A percentile compares a stretch with the other conserved stretches of the same genome.
These are phyloP conservation scores for Colletotrichum sp. DNA, from an alignment of 2,329 filamentous ascomycete species.

Conservation along the genomic window DNA sequence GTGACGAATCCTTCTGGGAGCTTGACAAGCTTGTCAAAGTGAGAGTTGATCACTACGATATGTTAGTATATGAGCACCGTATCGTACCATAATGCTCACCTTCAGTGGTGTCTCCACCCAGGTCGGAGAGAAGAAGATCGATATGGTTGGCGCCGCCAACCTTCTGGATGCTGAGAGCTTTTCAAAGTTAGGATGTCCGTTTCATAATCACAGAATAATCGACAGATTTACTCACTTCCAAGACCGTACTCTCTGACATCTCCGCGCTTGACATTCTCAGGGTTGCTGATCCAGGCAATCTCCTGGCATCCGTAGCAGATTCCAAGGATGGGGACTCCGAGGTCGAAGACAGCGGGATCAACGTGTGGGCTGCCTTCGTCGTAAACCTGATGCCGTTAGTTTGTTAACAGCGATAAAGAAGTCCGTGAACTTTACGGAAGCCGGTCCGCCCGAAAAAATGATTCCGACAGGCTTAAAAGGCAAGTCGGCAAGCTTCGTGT, in stretches of 20 bases:
- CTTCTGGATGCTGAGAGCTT: constrained; percentile 60
- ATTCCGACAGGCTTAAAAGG: constrained; percentile 83
- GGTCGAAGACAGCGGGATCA: constrained; percentile 81
- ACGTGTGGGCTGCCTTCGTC: constrained; percentile 50
- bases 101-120: constrained; percentile 69
- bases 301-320: constrained; percentile 57
- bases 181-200: constrained; percentile 31
- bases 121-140: constrained; percentile 78
- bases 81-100: constrained; percentile 23
- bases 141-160: constrained; percentile 60
- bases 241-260: constrained; percentile 20
- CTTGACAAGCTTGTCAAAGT: constrained; percentile 81
- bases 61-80: not conserved
- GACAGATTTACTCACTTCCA: not conserved
- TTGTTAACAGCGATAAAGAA: not conserved
- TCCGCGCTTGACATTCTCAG: constrained; percentile 38
- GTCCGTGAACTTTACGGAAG: not conserved
- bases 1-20: constrained; percentile 76
- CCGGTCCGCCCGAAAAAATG: constrained; percentile 55
- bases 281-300: constrained; percentile 70
- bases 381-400: not conserved
- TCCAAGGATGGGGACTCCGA: constrained; percentile 64
- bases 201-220: not conserved
- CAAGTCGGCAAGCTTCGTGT: constrained; percentile 78
- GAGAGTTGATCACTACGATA: constrained; percentile 75